Evolutionary conservation across 805 yeast species (phyloP).

Genomic region (Tetrapisispora nanseiensis): DNA sequence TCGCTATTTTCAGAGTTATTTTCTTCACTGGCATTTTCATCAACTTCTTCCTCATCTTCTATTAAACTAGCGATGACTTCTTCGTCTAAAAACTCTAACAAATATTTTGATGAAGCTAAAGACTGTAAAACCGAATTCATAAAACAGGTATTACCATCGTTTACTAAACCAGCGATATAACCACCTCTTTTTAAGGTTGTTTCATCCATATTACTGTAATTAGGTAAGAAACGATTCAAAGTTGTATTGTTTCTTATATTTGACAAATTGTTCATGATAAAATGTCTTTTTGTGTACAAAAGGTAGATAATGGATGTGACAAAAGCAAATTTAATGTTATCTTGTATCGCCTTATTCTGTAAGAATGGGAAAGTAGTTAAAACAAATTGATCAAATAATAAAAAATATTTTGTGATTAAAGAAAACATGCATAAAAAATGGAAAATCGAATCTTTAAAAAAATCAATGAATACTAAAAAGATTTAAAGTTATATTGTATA

Average conservation of each 20-base stretch:
- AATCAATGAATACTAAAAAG: neutral
- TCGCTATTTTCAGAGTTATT: slow-evolving; percentile 18
- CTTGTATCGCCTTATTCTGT: neutral
- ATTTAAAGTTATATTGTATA: no score
- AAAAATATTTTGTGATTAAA: neutral
- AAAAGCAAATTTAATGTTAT: neutral
- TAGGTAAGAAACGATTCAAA: slow-evolving; percentile 2
- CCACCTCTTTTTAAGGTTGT: slow-evolving; percentile 53
- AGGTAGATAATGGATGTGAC: slow-evolving; percentile 8
- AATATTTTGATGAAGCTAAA: slow-evolving; percentile 60
- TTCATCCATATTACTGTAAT: slow-evolving; percentile 7
- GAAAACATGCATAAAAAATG: slow-evolving; percentile 1
- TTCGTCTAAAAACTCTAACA: slow-evolving; percentile 45
- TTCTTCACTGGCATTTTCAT: slow-evolving; percentile 11
- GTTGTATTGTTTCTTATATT: slow-evolving; percentile 7
- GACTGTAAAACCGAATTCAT: slow-evolving; percentile 87
- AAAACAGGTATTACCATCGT: slow-evolving; percentile 91
- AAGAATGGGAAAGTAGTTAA: neutral
- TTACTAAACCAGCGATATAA: slow-evolving; percentile 71
- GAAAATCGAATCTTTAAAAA: no score
- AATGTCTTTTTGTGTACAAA: slow-evolving; percentile 5
- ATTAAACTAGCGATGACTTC: slow-evolving; percentile 20
- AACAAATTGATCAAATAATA: neutral
- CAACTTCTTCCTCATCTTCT: slow-evolving; percentile 7
- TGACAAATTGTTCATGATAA: slow-evolving; percentile 8